These are phyloP conservation scores for Xylaria sp. DNA, from an alignment of 2,329 filamentous ascomycete genomes.

Conservation along the genomic window DNA sequence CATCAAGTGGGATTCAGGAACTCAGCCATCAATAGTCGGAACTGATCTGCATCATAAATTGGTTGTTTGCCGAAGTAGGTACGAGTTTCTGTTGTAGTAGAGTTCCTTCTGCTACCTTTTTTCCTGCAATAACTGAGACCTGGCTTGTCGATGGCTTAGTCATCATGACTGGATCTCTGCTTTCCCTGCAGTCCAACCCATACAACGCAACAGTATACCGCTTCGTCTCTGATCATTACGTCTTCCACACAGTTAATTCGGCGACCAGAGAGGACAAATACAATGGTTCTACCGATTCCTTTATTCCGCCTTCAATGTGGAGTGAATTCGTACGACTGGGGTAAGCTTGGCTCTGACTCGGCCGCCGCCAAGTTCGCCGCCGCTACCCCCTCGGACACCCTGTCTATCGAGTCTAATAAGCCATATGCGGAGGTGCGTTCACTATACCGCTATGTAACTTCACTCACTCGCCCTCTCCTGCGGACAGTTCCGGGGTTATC, in stretches of 20 bases:
- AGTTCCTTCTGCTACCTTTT: background rate
- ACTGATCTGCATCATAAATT: too few relatives aligned
- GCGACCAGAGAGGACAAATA: background rate
- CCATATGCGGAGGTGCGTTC: slow-evolving; percentile 87
- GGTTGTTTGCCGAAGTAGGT: background rate
- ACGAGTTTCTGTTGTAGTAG: background rate
- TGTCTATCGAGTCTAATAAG: slow-evolving; percentile 84
- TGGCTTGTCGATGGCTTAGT: background rate
- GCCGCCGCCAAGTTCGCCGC: slow-evolving; percentile 90
- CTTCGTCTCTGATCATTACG: background rate
- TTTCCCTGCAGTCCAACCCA: background rate
- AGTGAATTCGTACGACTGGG: slow-evolving; percentile 99
- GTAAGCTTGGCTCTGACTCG: slow-evolving; percentile 88
- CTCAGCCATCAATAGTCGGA: too few relatives aligned
- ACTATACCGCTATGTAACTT: background rate
- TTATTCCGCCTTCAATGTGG: slow-evolving; percentile 88
- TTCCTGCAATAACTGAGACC: background rate
- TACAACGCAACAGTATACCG: background rate
- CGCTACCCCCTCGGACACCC: slow-evolving; percentile 79
- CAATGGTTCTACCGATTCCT: slow-evolving; percentile 73
- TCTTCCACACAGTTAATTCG: background rate
- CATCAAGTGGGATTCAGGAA: too few relatives aligned
- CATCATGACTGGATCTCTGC: background rate
- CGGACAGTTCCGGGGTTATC: background rate
- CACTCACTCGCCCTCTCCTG: background rate